These are phyloP conservation scores for Tylopilus cervinicoccineus DNA, from an alignment of 768 basidiomycete genomes.

Conservation along the genomic window DNA sequence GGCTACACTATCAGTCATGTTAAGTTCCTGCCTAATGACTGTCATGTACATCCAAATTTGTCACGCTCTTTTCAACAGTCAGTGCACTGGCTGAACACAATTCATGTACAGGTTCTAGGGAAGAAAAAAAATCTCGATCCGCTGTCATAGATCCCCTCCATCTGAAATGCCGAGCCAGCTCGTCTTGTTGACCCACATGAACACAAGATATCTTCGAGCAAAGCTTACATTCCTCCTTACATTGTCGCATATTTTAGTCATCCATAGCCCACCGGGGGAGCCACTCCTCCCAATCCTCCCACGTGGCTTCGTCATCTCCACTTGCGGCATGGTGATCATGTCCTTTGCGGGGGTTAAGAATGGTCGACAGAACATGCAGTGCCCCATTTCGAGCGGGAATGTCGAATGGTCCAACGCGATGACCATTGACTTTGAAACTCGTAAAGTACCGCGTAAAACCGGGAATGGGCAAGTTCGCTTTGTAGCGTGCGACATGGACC, in stretches of 20 bases:
- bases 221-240: background rate
- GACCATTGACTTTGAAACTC: constrained; percentile 9
- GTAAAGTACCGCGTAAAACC: constrained; percentile 6
- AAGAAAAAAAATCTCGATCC: too few relatives aligned
- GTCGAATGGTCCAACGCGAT: constrained; percentile 4
- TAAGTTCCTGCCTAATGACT: too few relatives aligned
- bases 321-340: background rate
- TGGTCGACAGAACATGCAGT: constrained; percentile 8
- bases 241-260: background rate
- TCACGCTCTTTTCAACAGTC: too few relatives aligned
- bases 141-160: too few relatives aligned
- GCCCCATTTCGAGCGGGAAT: constrained; percentile 14
- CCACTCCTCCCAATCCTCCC: constrained; percentile 16
- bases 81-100: too few relatives aligned
- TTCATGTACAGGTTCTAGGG: too few relatives aligned
- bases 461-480: constrained; percentile 1
- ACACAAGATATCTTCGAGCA: background rate
- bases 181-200: background rate
- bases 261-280: constrained; percentile 14
- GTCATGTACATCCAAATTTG: too few relatives aligned
- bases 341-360: constrained; percentile 13
- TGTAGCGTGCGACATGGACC: constrained; percentile 10
- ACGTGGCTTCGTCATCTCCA: background rate
- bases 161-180: too few relatives aligned
- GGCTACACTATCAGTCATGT: too few relatives aligned